Evolutionary conservation across 176 grass and related monocot genomes (phyloP).

Genomic region (Bolboschoenus planiculmis): DNA sequence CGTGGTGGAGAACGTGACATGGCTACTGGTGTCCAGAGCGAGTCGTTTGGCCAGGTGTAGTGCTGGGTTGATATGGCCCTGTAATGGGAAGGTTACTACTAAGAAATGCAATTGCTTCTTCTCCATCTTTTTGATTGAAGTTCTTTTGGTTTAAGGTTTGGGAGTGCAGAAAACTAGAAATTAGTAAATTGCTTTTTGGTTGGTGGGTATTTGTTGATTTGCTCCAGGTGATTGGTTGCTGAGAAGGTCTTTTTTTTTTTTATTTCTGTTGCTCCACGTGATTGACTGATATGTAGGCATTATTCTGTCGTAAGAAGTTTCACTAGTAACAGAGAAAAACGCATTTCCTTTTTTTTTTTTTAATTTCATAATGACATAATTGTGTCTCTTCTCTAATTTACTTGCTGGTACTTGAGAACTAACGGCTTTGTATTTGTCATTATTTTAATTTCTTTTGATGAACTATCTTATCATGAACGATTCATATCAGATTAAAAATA

Average conservation of each 20-base stretch:
- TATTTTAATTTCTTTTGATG: too few relatives aligned
- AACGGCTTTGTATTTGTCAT: too few relatives aligned
- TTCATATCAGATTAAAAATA: too few relatives aligned
- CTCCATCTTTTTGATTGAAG: background rate
- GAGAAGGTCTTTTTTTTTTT: background rate
- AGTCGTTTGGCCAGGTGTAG: conserved; percentile 43
- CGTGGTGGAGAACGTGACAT: background rate
- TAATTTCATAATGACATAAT: too few relatives aligned
- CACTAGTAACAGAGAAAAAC: too few relatives aligned
- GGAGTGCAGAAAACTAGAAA: too few relatives aligned
- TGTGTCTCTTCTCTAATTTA: background rate
- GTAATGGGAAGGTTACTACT: conserved; percentile 46
- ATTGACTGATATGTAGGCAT: background rate
- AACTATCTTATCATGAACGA: too few relatives aligned
- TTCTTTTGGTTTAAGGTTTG: background rate
- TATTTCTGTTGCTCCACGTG: background rate
- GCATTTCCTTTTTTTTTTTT: too few relatives aligned
- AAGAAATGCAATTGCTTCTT: conserved; percentile 42
- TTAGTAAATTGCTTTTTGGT: background rate
- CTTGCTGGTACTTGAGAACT: background rate
- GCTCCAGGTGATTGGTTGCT: background rate
- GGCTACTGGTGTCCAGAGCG: background rate
- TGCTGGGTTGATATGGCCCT: conserved; percentile 73
- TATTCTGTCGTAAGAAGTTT: too few relatives aligned
- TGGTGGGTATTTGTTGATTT: background rate